A percentile compares a stretch with the other conserved stretches of the same genome.
Conservation (phyloP, 345 rosid species). For the Excoecaria cochinchinensis region DNA sequence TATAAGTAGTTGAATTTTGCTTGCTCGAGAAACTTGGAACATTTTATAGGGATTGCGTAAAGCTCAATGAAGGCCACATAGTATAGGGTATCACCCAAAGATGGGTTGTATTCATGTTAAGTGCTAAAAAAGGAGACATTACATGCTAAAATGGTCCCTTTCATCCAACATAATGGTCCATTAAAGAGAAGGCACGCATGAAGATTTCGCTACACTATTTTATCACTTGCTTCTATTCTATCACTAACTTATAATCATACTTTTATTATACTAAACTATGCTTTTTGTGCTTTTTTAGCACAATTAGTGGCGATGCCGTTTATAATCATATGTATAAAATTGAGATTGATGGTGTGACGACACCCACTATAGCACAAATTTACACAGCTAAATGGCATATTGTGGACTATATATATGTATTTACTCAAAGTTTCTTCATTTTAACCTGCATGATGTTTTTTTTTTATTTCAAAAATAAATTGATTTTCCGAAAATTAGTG, state of each 20-base stretch:
- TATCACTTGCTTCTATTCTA: not conserved
- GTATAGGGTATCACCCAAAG: not conserved
- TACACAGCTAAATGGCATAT: too few relatives aligned
- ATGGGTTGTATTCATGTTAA: not conserved
- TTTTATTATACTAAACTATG: not conserved
- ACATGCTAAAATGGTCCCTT: conserved; percentile 24
- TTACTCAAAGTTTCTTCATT: too few relatives aligned
- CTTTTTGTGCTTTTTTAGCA: not conserved
- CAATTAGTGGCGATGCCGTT: not conserved
- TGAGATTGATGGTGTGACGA: too few relatives aligned
- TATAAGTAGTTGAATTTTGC: conserved; percentile 41
- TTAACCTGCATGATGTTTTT: too few relatives aligned
- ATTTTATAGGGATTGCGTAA: conserved; percentile 42
- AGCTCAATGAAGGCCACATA: conserved; percentile 22
- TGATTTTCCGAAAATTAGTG: too few relatives aligned
- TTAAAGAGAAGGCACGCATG: conserved; percentile 24
- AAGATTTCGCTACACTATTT: not conserved
- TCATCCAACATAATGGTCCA: conserved; percentile 24
- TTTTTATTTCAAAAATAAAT: too few relatives aligned
- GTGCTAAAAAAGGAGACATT: conserved; percentile 15
- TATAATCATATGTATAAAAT: too few relatives aligned
- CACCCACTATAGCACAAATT: too few relatives aligned
- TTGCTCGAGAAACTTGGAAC: conserved; percentile 47
- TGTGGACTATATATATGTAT: too few relatives aligned
- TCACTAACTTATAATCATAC: not conserved